phyloP scores from a whole-genome alignment of 169 alveolate genomes.

The Babesia gibsoni region DNA sequence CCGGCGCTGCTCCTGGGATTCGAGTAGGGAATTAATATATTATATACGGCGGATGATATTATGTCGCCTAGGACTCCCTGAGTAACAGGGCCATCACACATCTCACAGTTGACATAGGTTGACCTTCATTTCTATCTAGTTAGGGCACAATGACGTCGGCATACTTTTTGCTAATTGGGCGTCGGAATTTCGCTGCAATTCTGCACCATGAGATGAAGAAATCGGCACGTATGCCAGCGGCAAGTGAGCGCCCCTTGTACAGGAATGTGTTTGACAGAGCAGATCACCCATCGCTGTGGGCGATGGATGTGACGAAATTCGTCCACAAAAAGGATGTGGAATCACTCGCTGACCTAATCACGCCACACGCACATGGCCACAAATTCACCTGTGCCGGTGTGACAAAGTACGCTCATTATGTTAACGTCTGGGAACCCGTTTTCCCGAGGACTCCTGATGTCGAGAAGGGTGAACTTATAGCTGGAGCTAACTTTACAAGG shows the following conservation, averaged over 20 bases:
- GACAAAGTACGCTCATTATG: slow-evolving; percentile 80
- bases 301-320: slow-evolving; percentile 67
- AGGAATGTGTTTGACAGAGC: slow-evolving; percentile 83
- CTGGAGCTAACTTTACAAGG: slow-evolving; percentile 85
- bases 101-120: neutral
- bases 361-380: slow-evolving; percentile 80
- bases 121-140: neutral
- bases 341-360: slow-evolving; percentile 72
- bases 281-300: slow-evolving; percentile 80
- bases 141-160: slow-evolving; percentile 5
- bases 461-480: slow-evolving; percentile 77
- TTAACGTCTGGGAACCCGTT: slow-evolving; percentile 82
- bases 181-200: slow-evolving; percentile 64
- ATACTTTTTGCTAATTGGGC: slow-evolving; percentile 13
- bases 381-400: slow-evolving; percentile 68
- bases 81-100: no score
- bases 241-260: slow-evolving; percentile 81
- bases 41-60: no score
- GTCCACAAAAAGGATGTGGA: slow-evolving; percentile 53
- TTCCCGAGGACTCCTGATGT: slow-evolving; percentile 84
- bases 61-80: no score
- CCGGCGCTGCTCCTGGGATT: no score
- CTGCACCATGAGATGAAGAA: slow-evolving; percentile 69
- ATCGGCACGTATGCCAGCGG: slow-evolving; percentile 72
- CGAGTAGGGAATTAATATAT: no score